A percentile compares a stretch with the other conserved stretches of the same genome.
These are phyloP conservation scores for Ophiostoma montium DNA, from an alignment of 2,329 filamentous ascomycete species.

Conservation along the genomic window DNA sequence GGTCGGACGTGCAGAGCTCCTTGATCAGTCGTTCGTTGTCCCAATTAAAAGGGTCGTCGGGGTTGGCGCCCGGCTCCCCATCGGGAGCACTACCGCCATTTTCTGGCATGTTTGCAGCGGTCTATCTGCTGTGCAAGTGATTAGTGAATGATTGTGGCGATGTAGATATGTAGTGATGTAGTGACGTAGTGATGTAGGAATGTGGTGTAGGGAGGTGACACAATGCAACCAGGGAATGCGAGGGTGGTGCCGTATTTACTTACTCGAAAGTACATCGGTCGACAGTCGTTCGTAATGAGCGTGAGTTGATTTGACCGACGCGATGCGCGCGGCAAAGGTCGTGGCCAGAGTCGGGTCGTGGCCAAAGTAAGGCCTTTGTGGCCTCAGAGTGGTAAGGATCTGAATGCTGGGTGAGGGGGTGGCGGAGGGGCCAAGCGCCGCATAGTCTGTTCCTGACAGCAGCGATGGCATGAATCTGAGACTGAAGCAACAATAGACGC, in stretches of 20 bases:
- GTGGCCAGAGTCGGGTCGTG: background rate
- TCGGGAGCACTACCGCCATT: background rate
- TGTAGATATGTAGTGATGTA: background rate
- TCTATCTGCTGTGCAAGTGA: background rate
- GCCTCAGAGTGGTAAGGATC: background rate
- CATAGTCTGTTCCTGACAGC: no score
- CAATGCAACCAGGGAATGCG: background rate
- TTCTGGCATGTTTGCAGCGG: constrained; percentile 5
- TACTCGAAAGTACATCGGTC: background rate
- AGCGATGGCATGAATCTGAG: no score
- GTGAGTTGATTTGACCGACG: background rate
- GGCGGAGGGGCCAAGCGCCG: no score
- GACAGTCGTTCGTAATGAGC: background rate
- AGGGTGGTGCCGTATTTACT: background rate
- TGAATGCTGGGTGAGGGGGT: background rate
- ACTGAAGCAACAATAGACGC: no score
- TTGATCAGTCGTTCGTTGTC: constrained; percentile 49
- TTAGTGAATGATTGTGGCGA: background rate
- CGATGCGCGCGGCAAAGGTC: background rate
- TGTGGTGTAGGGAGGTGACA: background rate
- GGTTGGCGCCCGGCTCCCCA: background rate
- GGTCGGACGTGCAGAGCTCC: constrained; percentile 44
- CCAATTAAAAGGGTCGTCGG: constrained; percentile 60
- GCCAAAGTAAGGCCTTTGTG: background rate
- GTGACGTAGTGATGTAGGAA: no score